These are phyloP conservation scores for Hemileia vastatrix DNA, from an alignment of 1,284 basidiomycete species.

Conservation along the genomic window DNA sequence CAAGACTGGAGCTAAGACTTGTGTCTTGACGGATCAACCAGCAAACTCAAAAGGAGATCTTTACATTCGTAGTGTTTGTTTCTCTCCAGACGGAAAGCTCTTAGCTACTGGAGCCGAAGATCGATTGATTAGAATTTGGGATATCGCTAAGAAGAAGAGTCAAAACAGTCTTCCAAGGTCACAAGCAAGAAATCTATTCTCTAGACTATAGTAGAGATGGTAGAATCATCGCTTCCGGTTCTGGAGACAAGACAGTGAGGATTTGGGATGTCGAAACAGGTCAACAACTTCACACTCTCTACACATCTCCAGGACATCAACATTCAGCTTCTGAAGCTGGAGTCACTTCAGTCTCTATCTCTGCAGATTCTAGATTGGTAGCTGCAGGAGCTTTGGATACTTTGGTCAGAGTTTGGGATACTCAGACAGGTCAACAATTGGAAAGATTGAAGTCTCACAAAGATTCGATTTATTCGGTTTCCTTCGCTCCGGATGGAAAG, in stretches of 20 bases:
- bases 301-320: slow-evolving; percentile 40
- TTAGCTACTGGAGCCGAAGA: slow-evolving; percentile 77
- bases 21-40: slow-evolving; percentile 59
- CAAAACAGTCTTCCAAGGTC: slow-evolving; percentile 66
- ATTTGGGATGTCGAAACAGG: slow-evolving; percentile 72
- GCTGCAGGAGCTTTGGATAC: slow-evolving; percentile 76
- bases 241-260: slow-evolving; percentile 75
- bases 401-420: slow-evolving; percentile 77
- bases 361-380: slow-evolving; percentile 66
- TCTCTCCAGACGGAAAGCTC: slow-evolving; percentile 67
- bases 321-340: slow-evolving; percentile 31
- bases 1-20: slow-evolving; percentile 68
- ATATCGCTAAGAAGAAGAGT: slow-evolving; percentile 63
- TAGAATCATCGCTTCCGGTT: slow-evolving; percentile 71
- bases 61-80: slow-evolving; percentile 73
- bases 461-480: slow-evolving; percentile 72
- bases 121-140: slow-evolving; percentile 74
- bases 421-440: slow-evolving; percentile 59
- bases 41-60: slow-evolving; percentile 57
- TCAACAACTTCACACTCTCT: no score
- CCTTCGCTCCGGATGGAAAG: slow-evolving; percentile 75
- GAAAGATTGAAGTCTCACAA: slow-evolving; percentile 69
- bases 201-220: slow-evolving; percentile 75
- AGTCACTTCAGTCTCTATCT: slow-evolving; percentile 59
- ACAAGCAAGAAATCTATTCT: slow-evolving; percentile 81